Evolutionary conservation across 768 basidiomycete genomes (phyloP).

Genomic region (Mycena rebaudengoi): DNA sequence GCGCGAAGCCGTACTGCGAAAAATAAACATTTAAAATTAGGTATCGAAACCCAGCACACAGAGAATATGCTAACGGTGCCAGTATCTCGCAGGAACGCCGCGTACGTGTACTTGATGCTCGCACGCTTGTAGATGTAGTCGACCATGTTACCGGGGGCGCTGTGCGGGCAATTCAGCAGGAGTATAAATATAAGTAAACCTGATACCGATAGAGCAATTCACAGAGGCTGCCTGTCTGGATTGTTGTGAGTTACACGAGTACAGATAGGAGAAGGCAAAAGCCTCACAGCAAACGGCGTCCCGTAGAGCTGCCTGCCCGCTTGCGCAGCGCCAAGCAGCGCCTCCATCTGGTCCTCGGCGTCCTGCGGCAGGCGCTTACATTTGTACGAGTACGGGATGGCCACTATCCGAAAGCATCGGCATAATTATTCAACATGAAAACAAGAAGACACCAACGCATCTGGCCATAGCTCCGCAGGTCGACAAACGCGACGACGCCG

Average conservation of each 20-base stretch:
- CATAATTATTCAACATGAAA: not conserved
- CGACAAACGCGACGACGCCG: constrained; percentile 67
- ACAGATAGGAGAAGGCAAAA: not conserved
- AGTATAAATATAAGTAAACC: constrained; percentile 10
- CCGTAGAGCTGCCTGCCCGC: constrained; percentile 66
- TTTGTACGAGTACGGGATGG: constrained; percentile 76
- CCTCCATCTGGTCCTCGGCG: constrained; percentile 80
- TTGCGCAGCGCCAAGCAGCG: constrained; percentile 68
- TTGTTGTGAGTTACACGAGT: not conserved
- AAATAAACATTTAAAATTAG: not conserved
- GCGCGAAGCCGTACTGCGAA: constrained; percentile 75
- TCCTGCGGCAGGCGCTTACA: constrained; percentile 57
- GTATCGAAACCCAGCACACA: no score
- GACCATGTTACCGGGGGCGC: constrained; percentile 69
- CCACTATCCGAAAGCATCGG: constrained; percentile 54
- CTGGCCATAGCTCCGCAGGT: constrained; percentile 85
- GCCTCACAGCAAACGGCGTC: constrained; percentile 55
- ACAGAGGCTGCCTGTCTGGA: constrained; percentile 56
- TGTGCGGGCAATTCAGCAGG: constrained; percentile 21
- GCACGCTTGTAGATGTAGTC: constrained; percentile 70
- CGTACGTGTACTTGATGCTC: constrained; percentile 69
- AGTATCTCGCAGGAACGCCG: constrained; percentile 72
- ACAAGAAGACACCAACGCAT: constrained; percentile 64
- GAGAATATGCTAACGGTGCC: no score
- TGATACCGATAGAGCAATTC: constrained; percentile 52